Base-by-base conservation (phyloP, 2,329 filamentous ascomycete species). In the Colletotrichum sp. region DNA sequence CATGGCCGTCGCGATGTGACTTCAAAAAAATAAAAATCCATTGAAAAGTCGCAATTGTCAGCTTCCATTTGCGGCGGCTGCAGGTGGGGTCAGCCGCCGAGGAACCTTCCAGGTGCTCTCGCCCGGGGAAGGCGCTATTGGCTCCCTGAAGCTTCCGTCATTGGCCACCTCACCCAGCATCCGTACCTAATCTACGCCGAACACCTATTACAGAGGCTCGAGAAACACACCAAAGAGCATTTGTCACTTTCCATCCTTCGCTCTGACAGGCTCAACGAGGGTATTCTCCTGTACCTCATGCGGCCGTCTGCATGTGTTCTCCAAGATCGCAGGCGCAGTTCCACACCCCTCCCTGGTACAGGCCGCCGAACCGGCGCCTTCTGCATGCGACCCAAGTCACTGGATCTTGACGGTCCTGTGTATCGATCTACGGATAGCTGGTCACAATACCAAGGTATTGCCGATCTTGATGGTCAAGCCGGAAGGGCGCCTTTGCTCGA, bases 61-160 rank as follows among this genome's bases (percentile, higher is more conserved):
- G 64, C 69, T 59, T 73, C 64, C 43, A 39, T 64, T 64, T 18
- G 4, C 68, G 28, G 69, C 63, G 69, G n/a, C 55, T 63, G 63
- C 16, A 16, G 26, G 69, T 26, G 63, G 72, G 69, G 57, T 39
- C 61, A 30, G 39, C 32, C 39, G 32, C 59, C 48, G 59, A 65
- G 34, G 73, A 76, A 73, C 21, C 70, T 74, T 76, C 70, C 74
- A 76, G 74, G 74, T 55, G 57, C 61, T 43, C 32, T 36, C n/a
- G 39, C 34, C 52, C 4, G 34, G 32, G 24, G 18, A 68, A 14
- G 24, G 32, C 64, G 24, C 36, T 57, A 69, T 67, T 67, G 64
- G 64, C 36, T 67, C 24, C 48, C 39, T 68, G 64, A 36, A 63
- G n/a, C 16, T 36, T 68, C 39, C 14, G 61, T 55, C 28, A 70